Percentiles rank a stretch among this genome's conserved stretches.
Evolutionary conservation across 1,284 basidiomycete species (phyloP).

Genomic region (Lignosus rhinocerotis): DNA sequence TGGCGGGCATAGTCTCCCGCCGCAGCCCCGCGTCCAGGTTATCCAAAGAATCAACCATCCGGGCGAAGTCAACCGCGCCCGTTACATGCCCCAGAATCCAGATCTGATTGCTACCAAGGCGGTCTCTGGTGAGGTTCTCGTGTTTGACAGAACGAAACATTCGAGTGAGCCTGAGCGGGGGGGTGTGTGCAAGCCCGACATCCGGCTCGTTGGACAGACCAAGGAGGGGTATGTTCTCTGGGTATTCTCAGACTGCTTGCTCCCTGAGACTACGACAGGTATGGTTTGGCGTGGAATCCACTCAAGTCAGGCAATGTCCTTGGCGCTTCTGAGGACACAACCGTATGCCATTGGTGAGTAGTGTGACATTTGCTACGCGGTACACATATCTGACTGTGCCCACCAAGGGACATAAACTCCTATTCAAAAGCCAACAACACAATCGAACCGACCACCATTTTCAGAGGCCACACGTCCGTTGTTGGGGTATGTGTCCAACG

Average conservation of each 20-base stretch:
- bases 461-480: constrained; percentile 85
- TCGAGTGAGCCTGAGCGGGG: constrained; percentile 87
- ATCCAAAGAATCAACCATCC: constrained; percentile 95
- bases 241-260: neutral
- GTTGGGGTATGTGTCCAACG: constrained; percentile 72
- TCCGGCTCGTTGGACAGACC: constrained; percentile 85
- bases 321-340: constrained; percentile 94
- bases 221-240: constrained; percentile 79
- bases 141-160: constrained; percentile 98
- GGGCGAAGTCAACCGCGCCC: constrained; percentile 95
- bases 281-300: constrained; percentile 93
- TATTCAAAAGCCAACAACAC: constrained; percentile 82
- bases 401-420: constrained; percentile 83
- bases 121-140: constrained; percentile 85
- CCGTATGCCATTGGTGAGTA: constrained; percentile 89
- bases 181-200: constrained; percentile 89
- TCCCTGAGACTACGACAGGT: constrained; percentile 47
- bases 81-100: constrained; percentile 99
- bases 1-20: constrained; percentile 80
- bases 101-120: constrained; percentile 96
- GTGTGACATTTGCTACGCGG: neutral
- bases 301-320: constrained; percentile 82
- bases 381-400: neutral
- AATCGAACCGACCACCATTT: constrained; percentile 82
- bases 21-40: constrained; percentile 82